A percentile compares a stretch with the other conserved stretches of the same genome.
These are phyloP conservation scores for Russula abietina DNA, from an alignment of 768 basidiomycete species.

Conservation along the genomic window DNA sequence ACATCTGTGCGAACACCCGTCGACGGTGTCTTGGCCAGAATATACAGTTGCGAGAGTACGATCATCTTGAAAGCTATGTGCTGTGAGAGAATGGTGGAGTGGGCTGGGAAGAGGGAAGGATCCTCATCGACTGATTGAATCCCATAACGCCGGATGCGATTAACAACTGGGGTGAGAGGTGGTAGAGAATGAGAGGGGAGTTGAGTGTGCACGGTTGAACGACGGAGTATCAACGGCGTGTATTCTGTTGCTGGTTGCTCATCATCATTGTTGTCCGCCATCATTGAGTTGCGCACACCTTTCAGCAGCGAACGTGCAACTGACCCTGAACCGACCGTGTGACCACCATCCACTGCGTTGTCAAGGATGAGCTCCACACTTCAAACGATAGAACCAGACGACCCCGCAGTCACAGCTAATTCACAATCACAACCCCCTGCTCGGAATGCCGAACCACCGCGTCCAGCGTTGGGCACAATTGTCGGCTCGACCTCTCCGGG, in stretches of 20 bases:
- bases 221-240: constrained; percentile 16
- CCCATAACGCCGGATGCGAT: constrained; percentile 26
- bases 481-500: constrained; percentile 42
- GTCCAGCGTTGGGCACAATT: constrained; percentile 40
- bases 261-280: not conserved
- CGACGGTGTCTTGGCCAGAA: constrained; percentile 6
- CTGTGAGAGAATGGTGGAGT: not conserved
- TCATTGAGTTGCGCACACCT: not conserved
- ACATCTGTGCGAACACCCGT: constrained; percentile 28
- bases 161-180: constrained; percentile 15
- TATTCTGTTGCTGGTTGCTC: constrained; percentile 20
- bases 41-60: constrained; percentile 27
- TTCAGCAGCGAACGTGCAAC: not conserved
- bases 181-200: not conserved
- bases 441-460: constrained; percentile 12
- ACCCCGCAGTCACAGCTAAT: constrained; percentile 41
- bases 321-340: not conserved
- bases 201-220: not conserved
- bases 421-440: constrained; percentile 9
- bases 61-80: constrained; percentile 22
- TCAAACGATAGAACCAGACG: constrained; percentile 72
- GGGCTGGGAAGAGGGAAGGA: not conserved
- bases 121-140: constrained; percentile 13
- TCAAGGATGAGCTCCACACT: constrained; percentile 43
- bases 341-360: not conserved